These are phyloP conservation scores for Aspergillus unguis DNA, from an alignment of 2,329 filamentous ascomycete species.

Conservation along the genomic window DNA sequence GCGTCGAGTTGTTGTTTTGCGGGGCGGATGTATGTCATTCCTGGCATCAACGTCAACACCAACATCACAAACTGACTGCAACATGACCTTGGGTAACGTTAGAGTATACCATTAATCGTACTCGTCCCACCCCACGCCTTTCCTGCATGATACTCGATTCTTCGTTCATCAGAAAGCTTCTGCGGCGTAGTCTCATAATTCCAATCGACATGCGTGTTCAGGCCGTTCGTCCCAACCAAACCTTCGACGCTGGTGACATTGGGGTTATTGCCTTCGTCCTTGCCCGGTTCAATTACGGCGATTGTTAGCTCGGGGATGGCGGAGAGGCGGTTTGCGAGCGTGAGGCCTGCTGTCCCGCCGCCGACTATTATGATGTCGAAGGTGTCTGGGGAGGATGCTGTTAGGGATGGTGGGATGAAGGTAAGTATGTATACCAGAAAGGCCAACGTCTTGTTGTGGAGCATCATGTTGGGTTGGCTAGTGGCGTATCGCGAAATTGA, in stretches of 20 bases:
- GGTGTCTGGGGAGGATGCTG: background rate
- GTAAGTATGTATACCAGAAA: no score
- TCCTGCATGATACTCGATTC: slow-evolving; percentile 36
- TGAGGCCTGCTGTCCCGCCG: slow-evolving; percentile 33
- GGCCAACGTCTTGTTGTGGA: no score
- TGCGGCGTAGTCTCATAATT: slow-evolving; percentile 39
- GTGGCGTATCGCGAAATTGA: no score
- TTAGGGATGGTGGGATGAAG: no score
- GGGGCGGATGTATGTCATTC: slow-evolving; percentile 38
- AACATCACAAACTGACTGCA: background rate
- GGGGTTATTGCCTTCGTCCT: slow-evolving; percentile 25
- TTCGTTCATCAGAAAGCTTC: slow-evolving; percentile 30
- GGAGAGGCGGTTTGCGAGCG: slow-evolving; percentile 34
- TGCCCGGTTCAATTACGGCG: slow-evolving; percentile 30
- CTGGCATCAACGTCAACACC: slow-evolving; percentile 12
- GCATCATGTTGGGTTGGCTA: no score
- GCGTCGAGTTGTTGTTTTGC: slow-evolving; percentile 36
- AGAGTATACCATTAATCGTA: slow-evolving; percentile 39
- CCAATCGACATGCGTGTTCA: slow-evolving; percentile 41
- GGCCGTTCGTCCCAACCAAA: slow-evolving; percentile 21
- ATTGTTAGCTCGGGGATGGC: slow-evolving; percentile 26
- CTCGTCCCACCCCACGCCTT: slow-evolving; percentile 45
- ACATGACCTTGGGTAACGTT: background rate
- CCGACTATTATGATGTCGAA: slow-evolving; percentile 25
- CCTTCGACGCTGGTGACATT: slow-evolving; percentile 27